These are phyloP conservation scores for Colletotrichum plurivorum DNA, from an alignment of 2,329 filamentous ascomycete genomes.

Conservation along the genomic window DNA sequence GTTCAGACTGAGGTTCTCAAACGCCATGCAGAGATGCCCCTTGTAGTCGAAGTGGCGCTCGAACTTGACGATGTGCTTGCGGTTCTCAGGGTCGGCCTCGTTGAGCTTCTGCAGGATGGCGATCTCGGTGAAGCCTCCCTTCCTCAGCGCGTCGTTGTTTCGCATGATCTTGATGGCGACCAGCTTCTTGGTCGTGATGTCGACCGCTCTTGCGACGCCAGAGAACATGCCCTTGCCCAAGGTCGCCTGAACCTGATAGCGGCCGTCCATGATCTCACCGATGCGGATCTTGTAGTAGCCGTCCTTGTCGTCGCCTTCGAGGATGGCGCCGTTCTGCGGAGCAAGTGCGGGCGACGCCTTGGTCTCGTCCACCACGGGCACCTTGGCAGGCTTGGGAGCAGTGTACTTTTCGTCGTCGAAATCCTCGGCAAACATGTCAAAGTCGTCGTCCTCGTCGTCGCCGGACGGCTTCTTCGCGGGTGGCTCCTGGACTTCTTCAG, in stretches of 20 bases:
- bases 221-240: constrained; percentile 97
- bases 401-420: constrained; percentile 77
- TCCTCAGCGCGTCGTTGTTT: constrained; percentile 92
- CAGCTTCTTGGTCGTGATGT: constrained; percentile 79
- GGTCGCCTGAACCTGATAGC: constrained; percentile 89
- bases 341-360: constrained; percentile 61
- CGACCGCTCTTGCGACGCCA: constrained; percentile 90
- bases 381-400: constrained; percentile 62
- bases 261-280: constrained; percentile 89
- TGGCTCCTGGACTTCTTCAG: constrained; percentile 47
- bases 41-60: constrained; percentile 94
- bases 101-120: constrained; percentile 91
- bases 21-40: constrained; percentile 94
- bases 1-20: constrained; percentile 95
- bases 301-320: constrained; percentile 94
- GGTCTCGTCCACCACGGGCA: constrained; percentile 59
- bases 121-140: constrained; percentile 95
- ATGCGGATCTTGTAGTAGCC: constrained; percentile 97
- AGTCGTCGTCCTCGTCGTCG: constrained; percentile 77
- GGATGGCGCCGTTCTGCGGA: constrained; percentile 77
- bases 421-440: constrained; percentile 92
- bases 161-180: constrained; percentile 99
- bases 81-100: constrained; percentile 87
- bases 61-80: constrained; percentile 92
- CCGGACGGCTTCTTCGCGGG: constrained; percentile 55